These are phyloP conservation scores for Speleostelium caveatum DNA, from an alignment of 78 protist genomes.

Conservation along the genomic window DNA sequence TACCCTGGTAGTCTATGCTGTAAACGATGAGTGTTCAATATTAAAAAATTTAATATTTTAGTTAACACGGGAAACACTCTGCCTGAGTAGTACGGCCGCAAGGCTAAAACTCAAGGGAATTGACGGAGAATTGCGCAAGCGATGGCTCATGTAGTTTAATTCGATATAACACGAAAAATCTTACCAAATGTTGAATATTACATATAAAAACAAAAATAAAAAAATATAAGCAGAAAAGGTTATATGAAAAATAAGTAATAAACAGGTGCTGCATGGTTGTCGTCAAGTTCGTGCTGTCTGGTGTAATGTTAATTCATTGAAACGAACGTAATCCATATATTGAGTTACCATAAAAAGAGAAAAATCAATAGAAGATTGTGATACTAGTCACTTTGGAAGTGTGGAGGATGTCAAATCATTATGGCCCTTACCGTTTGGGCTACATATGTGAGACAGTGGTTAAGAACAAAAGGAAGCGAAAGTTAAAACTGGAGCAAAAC, in stretches of 20 bases:
- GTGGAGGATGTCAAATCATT: conserved; percentile 71
- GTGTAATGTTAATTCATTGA: conserved; percentile 21
- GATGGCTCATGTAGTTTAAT: conserved; percentile 23
- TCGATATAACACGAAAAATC: conserved; percentile 44
- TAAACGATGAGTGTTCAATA: too few relatives aligned
- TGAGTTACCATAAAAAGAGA: conserved; percentile 7
- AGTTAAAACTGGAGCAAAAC: conserved; percentile 47
- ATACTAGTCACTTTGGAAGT: conserved; percentile 18
- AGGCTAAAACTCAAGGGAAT: conserved; percentile 13
- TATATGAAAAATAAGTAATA: not conserved
- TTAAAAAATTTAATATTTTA: too few relatives aligned
- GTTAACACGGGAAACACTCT: too few relatives aligned
- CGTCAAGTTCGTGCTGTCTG: conserved; percentile 70
- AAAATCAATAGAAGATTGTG: conserved; percentile 4
- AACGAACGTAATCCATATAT: conserved; percentile 63
- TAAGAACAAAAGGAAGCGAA: conserved; percentile 41
- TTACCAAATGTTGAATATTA: conserved; percentile 20
- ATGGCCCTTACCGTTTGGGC: conserved; percentile 76
- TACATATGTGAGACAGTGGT: conserved; percentile 62
- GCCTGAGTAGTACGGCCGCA: too few relatives aligned
- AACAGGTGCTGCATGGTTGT: conserved; percentile 66
- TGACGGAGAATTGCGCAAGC: conserved; percentile 16
- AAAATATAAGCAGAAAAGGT: not conserved
- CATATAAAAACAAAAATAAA: not conserved
- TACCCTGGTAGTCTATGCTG: too few relatives aligned